Base-by-base conservation (phyloP, 1,284 basidiomycete genomes). In the Cryptococcus hybrid region DNA sequence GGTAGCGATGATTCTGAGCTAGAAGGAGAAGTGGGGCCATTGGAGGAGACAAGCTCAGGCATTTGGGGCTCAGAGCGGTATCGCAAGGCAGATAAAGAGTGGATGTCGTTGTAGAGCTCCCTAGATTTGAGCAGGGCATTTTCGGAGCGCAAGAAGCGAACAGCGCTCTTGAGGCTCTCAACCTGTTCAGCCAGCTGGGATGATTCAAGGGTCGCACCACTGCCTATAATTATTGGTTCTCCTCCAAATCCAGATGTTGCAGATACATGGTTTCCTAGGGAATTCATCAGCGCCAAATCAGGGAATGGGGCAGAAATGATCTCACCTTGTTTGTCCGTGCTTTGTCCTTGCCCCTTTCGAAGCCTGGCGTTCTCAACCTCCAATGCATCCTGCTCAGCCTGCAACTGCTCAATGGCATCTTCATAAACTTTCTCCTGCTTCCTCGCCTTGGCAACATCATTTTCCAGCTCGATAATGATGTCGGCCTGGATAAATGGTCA, bases 41-140 rank as follows among this genome's bases (percentile, higher is more conserved):
- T 44, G 34, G 34, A 38, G n/a, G 57, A 60, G 2, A 67, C 67
- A 38, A 71, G 63, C 13, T 68, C 66, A 1, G 68, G 71, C 3
- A 67, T 24, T 2, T 56, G n/a, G 2, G 56, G 46, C 8, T 57
- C 61, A 15, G 54, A 48, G 8, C 67, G 54, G 18, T 69, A 69
- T 3, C 82, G 79, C 8, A 94, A 82, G 0, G 80, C 79, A 8
- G 87, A 89, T 0, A 98, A 80, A 3, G 84, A 75, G 61, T 88
- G 84, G 56, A 98, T 85, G 67, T 92, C 89, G 56, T 84, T 83
- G 62, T 94, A 84, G 0, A 97, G 81, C 69, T 92, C 90, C 71
- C 90, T 87, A 2, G 91, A 88, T 72, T 90, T 94, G 74, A 99
- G 85, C 72, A 89, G 89, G 1, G 89, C 85, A 75, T 99, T 99